These are phyloP conservation scores for Pseudozyma pruni DNA, from an alignment of 1,284 basidiomycete genomes.

Conservation along the genomic window DNA sequence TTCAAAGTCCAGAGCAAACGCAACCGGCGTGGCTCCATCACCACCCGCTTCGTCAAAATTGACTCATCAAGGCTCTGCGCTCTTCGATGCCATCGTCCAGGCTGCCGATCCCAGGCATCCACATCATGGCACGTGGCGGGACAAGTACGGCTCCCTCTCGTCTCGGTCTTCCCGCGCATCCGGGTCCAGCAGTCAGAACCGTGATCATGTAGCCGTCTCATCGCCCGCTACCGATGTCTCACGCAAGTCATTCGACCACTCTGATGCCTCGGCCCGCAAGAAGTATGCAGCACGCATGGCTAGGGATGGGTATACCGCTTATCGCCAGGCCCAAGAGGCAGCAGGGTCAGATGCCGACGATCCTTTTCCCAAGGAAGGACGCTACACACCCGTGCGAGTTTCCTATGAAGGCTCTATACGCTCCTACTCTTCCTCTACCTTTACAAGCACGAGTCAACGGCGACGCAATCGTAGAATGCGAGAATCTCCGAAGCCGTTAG, in stretches of 20 bases:
- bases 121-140: constrained; percentile 37
- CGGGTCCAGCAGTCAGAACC: constrained; percentile 17
- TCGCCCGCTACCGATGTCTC: constrained; percentile 1
- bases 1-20: not conserved
- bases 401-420: constrained; percentile 36
- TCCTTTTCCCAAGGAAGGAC: constrained; percentile 7
- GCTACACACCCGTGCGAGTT: constrained; percentile 12
- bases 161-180: constrained; percentile 22
- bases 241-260: constrained; percentile 26
- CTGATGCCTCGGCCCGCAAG: constrained; percentile 11
- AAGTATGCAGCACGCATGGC: constrained; percentile 18
- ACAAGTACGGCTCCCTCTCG: constrained; percentile 27
- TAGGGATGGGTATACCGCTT: constrained; percentile 6
- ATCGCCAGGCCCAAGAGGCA: constrained; percentile 7
- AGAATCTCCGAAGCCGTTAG: constrained; percentile 25
- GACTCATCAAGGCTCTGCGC: constrained; percentile 25
- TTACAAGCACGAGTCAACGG: constrained; percentile 19
- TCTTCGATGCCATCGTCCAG: constrained; percentile 46
- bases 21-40: too few species aligned
- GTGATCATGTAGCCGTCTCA: constrained; percentile 14
- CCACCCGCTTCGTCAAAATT: not conserved
- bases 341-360: constrained; percentile 37
- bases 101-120: constrained; percentile 42
- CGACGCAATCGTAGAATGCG: constrained; percentile 23
- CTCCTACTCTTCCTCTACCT: constrained; percentile 16